Base-by-base conservation (phyloP, 257 asterid species). In the Asclepias syriaca region DNA sequence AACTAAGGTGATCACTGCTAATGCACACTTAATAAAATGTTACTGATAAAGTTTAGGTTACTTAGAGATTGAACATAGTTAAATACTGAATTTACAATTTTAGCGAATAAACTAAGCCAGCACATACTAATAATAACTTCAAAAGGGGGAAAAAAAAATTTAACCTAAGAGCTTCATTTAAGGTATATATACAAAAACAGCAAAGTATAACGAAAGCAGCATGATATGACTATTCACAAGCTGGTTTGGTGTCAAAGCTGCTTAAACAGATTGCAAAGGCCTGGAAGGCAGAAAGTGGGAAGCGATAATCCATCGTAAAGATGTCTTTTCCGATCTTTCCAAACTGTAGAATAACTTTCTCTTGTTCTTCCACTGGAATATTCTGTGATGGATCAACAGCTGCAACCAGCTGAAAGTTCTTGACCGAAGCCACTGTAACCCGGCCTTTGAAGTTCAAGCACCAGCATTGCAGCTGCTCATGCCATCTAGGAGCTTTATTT, bases 251-350 rank as follows among this genome's bases (percentile, higher is more conserved):
- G 55, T 75, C 79, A 8, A 79, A 79, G 79, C 82, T 79, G 70
- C 79, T 79, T 57, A 88, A 81, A 78, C 89, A 88, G 72, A 86
- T 81, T 34, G 91, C 85, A 39, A 90, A 86, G 48, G 93, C 96
- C 81, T 90, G 88, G 61, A 90, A 90, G 72, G 92, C 88, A 50
- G 93, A 88, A 56, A 90, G 86, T 0, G 93, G 95, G 39, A 87
- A 87, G 68, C 82, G 77, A 71, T 82, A 90, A 74, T 90, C 95
- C 96, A 90, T 87, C 40, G 93, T 88, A 71, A 88, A 88, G 61
- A 85, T 79, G 29, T 75, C 83, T 66, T 79, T 75, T 39, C 80
- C 83, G 3, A 79, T 75, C 64, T 79, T 79, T 9, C 83, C 83
- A 60, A 79, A 79, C 60, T 75, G 83, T 24, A 79, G 57, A 63